Base-by-base conservation (phyloP, 164 flowering plant genomes). In the Dillenia turbinata region DNA sequence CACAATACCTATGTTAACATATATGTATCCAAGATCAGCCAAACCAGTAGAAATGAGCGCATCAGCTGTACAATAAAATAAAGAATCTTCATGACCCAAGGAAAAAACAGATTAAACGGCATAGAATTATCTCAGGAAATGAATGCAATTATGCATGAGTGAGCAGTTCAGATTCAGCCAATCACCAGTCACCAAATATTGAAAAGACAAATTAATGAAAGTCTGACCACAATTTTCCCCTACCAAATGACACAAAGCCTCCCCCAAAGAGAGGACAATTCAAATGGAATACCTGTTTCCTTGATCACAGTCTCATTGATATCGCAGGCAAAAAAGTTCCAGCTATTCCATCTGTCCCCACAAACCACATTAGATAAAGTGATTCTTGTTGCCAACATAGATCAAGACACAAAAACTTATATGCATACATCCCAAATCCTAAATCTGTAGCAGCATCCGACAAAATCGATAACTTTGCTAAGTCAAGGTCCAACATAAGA, bases 241-340 rank as follows among this genome's bases (percentile, higher is more conserved):
- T 33, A 33, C 40, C 40, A 33, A 33, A 5, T 33, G 40, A 33
- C 40, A 5, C 40, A 33, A 7, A 33, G 40, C 40, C 7, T 33
- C 33, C 33, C 5, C 33, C 33, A 26, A 26, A 1, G 33, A 2
- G 33, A 26, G 33, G 33, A 26, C 33, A 26, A 26, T 2, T 26
- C 33, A 26, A 26, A 26, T 26, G 33, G 33, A 26, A 26, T 44
- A 83, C 95, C 95, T 54, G 96, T 87, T 83, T 89, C 97, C 72
- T 76, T 89, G 52, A 92, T 89, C 22, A 92, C 77, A 0, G 84
- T 82, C 70, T 92, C 97, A 61, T 85, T 82, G 69, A 92, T 85
- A 65, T 85, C 70, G 66, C 97, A 92, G 15, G 90, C 94, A 71
- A 92, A 92, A 75, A 84, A 86, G 70, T 92, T 92, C 97, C 97